A percentile compares a stretch with the other conserved stretches of the same genome.
phyloP scores from a whole-genome alignment of 805 yeast species.

The Wickerhamomyces hampshirensis region DNA sequence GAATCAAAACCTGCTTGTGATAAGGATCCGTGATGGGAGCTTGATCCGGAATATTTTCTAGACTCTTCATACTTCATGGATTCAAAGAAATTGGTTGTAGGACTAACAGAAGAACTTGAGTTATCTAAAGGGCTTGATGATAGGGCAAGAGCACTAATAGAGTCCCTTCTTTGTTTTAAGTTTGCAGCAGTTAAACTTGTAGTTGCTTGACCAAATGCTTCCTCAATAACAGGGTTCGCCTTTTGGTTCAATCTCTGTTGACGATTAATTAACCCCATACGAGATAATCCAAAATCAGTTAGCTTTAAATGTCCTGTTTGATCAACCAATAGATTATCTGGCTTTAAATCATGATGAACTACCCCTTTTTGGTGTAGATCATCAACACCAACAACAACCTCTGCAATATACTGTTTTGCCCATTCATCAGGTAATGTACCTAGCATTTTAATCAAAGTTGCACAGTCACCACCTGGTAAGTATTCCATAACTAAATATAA shows the following conservation, averaged over 20 bases:
- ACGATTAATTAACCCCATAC: constrained; percentile 84
- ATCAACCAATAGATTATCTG: constrained; percentile 88
- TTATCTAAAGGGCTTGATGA: constrained; percentile 10
- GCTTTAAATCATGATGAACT: constrained; percentile 92
- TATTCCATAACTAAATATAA: constrained; percentile 95
- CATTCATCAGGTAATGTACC: constrained; percentile 84
- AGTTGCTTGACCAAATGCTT: constrained; percentile 17
- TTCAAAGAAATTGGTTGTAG: constrained; percentile 27
- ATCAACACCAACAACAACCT: constrained; percentile 83
- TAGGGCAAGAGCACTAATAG: constrained; percentile 18
- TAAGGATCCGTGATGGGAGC: constrained; percentile 2
- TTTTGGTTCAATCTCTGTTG: constrained; percentile 40
- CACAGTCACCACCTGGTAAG: constrained; percentile 92
- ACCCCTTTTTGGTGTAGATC: constrained; percentile 87
- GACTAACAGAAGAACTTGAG: constrained; percentile 23
- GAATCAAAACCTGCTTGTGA: constrained; percentile 29
- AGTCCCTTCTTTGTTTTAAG: constrained; percentile 15
- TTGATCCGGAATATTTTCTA: constrained; percentile 2
- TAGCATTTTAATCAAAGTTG: constrained; percentile 74
- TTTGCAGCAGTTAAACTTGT: constrained; percentile 7
- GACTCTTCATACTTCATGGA: constrained; percentile 16
- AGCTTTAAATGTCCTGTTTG: constrained; percentile 82
- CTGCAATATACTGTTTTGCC: constrained; percentile 83
- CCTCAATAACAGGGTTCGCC: constrained; percentile 14
- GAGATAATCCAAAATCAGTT: constrained; percentile 91